A percentile compares a stretch with the other conserved stretches of the same genome.
These are phyloP conservation scores for Apiospora marii DNA, from an alignment of 2,329 filamentous ascomycete genomes.

Conservation along the genomic window DNA sequence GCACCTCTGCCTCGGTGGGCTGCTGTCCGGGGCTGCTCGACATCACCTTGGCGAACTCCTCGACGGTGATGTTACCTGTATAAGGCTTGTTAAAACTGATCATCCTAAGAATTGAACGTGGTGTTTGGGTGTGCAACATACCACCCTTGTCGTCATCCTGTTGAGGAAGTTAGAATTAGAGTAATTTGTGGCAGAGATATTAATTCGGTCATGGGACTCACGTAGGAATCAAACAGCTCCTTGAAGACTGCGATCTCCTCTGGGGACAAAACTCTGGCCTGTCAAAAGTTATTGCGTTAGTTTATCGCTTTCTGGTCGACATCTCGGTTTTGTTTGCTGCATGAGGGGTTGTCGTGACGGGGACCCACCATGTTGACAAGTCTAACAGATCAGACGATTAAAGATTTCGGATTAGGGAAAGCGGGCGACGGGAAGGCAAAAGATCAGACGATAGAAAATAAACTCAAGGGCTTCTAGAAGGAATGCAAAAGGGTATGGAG, in stretches of 20 bases:
- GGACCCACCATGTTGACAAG: constrained; percentile 24
- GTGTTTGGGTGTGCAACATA: no score
- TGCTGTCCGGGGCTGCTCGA: constrained; percentile 40
- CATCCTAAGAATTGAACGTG: no score
- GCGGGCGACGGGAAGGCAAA: neutral
- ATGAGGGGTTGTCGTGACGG: constrained; percentile 9
- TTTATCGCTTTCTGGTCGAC: neutral
- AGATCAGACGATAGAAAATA: neutral
- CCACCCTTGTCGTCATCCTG: constrained; percentile 41
- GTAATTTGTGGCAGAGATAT: neutral
- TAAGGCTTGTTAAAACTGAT: no score
- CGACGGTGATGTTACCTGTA: constrained; percentile 45
- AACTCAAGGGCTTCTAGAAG: neutral
- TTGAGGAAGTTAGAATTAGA: neutral
- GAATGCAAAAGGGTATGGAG: neutral
- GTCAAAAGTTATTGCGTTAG: neutral
- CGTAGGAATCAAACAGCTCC: constrained; percentile 41
- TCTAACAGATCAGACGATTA: neutral
- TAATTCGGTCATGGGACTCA: constrained; percentile 30
- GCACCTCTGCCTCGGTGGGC: constrained; percentile 45
- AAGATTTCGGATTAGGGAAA: neutral
- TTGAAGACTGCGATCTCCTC: constrained; percentile 42
- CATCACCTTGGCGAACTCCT: constrained; percentile 49
- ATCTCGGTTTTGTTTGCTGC: neutral
- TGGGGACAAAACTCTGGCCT: constrained; percentile 36